These are phyloP conservation scores for Acorus gramineus DNA, from an alignment of 106 monocot species.

Conservation along the genomic window DNA sequence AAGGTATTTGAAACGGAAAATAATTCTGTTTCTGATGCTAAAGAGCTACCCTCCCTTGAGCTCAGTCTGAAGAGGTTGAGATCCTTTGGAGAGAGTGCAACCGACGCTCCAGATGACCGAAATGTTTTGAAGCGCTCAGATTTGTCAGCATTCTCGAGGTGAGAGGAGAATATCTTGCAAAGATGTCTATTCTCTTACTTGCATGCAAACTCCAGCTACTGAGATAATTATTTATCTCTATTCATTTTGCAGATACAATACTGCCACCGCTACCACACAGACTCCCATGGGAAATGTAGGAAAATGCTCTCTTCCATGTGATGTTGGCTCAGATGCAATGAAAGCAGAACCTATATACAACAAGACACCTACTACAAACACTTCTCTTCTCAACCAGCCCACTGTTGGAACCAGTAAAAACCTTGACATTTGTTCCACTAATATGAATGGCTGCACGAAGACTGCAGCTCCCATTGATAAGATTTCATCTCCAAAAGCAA, in stretches of 20 bases:
- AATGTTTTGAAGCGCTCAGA: constrained; percentile 62
- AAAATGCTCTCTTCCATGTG: constrained; percentile 36
- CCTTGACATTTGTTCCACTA: constrained; percentile 69
- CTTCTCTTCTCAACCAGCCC: constrained; percentile 37
- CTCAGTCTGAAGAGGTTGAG: constrained; percentile 65
- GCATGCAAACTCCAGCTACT: no score
- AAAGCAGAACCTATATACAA: constrained; percentile 37
- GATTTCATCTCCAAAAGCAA: constrained; percentile 15
- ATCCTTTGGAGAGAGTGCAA: constrained; percentile 30
- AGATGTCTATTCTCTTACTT: no score
- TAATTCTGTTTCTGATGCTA: constrained; percentile 14
- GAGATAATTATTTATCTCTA: not conserved
- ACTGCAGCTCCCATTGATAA: constrained; percentile 30
- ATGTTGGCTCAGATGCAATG: constrained; percentile 43
- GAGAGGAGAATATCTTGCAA: constrained; percentile 16
- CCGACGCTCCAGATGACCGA: constrained; percentile 24
- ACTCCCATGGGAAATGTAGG: constrained; percentile 31
- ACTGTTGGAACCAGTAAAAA: constrained; percentile 58
- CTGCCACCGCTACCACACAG: constrained; percentile 50
- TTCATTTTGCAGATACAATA: constrained; percentile 51
- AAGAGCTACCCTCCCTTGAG: constrained; percentile 46
- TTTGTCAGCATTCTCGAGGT: constrained; percentile 88
- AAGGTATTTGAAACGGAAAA: constrained; percentile 40
- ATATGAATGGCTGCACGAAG: constrained; percentile 30
- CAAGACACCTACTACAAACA: constrained; percentile 26